A percentile compares a stretch with the other conserved stretches of the same genome.
These are phyloP conservation scores for Ensete ventricosum DNA, from an alignment of 176 grass and related monocot genomes.

Conservation along the genomic window DNA sequence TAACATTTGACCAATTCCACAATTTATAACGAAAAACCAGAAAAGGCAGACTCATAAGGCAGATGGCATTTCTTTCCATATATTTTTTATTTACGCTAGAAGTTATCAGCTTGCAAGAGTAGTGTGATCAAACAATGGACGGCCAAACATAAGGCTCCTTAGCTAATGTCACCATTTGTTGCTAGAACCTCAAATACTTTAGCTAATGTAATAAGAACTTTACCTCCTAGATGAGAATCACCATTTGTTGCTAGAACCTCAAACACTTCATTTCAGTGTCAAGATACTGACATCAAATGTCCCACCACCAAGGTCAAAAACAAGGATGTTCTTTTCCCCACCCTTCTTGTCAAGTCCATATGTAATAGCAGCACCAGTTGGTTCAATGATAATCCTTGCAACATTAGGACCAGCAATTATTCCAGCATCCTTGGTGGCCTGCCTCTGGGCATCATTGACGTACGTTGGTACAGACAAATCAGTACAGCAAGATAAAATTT, in stretches of 20 bases:
- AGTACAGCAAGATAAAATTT: not conserved
- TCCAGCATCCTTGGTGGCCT: slow-evolving; percentile 67
- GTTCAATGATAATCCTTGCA: slow-evolving; percentile 65
- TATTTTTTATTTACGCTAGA: too few relatives aligned
- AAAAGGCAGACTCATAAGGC: too few relatives aligned
- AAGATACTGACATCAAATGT: slow-evolving; percentile 76
- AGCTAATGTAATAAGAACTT: not conserved
- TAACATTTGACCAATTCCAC: too few relatives aligned
- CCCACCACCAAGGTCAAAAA: slow-evolving; percentile 73
- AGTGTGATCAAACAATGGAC: not conserved
- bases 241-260: slow-evolving; percentile 71
- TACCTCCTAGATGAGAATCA: slow-evolving; percentile 86
- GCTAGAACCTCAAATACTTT: slow-evolving; percentile 64
- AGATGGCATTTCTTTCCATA: too few relatives aligned
- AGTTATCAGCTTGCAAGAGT: too few relatives aligned
- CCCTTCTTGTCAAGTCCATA: slow-evolving; percentile 65
- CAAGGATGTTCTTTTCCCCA: slow-evolving; percentile 72
- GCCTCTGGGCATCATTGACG: slow-evolving; percentile 72
- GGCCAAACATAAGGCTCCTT: too few relatives aligned
- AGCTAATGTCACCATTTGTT: slow-evolving; percentile 42
- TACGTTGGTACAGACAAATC: slow-evolving; percentile 29
- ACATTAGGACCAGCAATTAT: slow-evolving; percentile 55
- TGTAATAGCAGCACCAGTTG: slow-evolving; percentile 74
- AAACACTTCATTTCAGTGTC: slow-evolving; percentile 72
- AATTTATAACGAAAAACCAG: too few relatives aligned